These are phyloP conservation scores for Aspergillus tubingensis DNA, from an alignment of 2,329 filamentous ascomycete species.

Conservation along the genomic window DNA sequence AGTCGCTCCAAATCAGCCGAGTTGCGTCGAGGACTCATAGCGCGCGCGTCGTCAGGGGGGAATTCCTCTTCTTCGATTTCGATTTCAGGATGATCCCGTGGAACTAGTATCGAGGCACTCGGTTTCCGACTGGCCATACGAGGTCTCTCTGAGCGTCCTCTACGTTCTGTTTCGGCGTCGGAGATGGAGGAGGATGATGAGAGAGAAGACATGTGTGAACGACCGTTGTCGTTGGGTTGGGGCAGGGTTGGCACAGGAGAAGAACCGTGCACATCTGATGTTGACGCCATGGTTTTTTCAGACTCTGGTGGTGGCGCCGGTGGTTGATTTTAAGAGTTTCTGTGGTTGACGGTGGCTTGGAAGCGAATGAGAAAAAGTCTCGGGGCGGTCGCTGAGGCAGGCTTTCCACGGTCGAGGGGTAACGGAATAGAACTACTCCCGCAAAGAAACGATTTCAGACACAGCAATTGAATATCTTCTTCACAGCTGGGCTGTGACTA, in stretches of 20 bases:
- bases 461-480: slow-evolving; percentile 6
- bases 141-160: slow-evolving; percentile 59
- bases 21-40: slow-evolving; percentile 91
- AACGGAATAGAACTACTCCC: slow-evolving; percentile 3
- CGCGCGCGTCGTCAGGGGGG: slow-evolving; percentile 83
- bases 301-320: slow-evolving; percentile 14
- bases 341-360: slow-evolving; percentile 18
- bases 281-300: slow-evolving; percentile 35
- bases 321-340: slow-evolving; percentile 14
- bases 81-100: slow-evolving; percentile 71
- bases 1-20: slow-evolving; percentile 88
- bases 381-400: slow-evolving; percentile 15
- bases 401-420: slow-evolving; percentile 9
- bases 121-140: slow-evolving; percentile 72
- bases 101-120: slow-evolving; percentile 80
- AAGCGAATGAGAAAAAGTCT: slow-evolving; percentile 10
- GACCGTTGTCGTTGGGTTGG: slow-evolving; percentile 41
- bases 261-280: slow-evolving; percentile 40
- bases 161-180: slow-evolving; percentile 49
- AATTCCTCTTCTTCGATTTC: slow-evolving; percentile 74
- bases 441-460: not conserved
- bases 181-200: slow-evolving; percentile 52
- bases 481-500: slow-evolving; percentile 28
- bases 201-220: slow-evolving; percentile 43
- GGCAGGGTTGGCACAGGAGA: slow-evolving; percentile 43